Conservation (phyloP, 441 rosid species). For the Dalechampia spathulata region DNA sequence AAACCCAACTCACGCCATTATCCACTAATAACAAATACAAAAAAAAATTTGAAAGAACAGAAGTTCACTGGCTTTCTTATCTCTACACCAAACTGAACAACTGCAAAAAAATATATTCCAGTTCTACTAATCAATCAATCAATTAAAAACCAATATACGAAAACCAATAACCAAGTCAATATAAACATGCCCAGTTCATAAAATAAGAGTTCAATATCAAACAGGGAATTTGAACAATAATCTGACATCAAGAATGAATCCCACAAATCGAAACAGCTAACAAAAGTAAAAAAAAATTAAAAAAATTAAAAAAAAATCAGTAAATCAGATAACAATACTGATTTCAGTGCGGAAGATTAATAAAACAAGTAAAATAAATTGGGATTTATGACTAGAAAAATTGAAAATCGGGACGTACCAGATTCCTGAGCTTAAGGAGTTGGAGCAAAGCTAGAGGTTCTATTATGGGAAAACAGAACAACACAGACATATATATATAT, state of each 20-base stretch:
- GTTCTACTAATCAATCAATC: constrained; percentile 21
- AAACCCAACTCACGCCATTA: constrained; percentile 19
- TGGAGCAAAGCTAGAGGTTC: constrained; percentile 24
- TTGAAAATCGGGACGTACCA: constrained; percentile 25
- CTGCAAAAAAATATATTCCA: too few species aligned
- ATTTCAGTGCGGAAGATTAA: constrained; percentile 10
- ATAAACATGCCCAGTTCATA: constrained; percentile 22
- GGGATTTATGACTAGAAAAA: constrained; percentile 22
- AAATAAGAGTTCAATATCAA: constrained; percentile 2
- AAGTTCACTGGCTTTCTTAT: constrained; percentile 3
- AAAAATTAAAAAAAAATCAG: constrained; percentile 1
- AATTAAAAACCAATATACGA: constrained; percentile 12
- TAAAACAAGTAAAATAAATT: constrained; percentile 7
- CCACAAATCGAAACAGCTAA: constrained; percentile 26
- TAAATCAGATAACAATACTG: too few species aligned
- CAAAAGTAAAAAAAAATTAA: neutral
- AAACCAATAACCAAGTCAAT: constrained; percentile 6
- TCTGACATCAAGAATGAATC: constrained; percentile 18
- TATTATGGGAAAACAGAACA: constrained; percentile 8
- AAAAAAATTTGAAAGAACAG: neutral
- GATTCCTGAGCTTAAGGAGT: constrained; percentile 13
- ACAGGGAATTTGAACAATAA: constrained; percentile 10
- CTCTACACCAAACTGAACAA: constrained; percentile 9
- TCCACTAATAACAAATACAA: constrained; percentile 1
- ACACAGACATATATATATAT: constrained; percentile 3